Evolutionary conservation across 1,139 yeast genomes (phyloP).

Genomic region (Candida sojae): DNA sequence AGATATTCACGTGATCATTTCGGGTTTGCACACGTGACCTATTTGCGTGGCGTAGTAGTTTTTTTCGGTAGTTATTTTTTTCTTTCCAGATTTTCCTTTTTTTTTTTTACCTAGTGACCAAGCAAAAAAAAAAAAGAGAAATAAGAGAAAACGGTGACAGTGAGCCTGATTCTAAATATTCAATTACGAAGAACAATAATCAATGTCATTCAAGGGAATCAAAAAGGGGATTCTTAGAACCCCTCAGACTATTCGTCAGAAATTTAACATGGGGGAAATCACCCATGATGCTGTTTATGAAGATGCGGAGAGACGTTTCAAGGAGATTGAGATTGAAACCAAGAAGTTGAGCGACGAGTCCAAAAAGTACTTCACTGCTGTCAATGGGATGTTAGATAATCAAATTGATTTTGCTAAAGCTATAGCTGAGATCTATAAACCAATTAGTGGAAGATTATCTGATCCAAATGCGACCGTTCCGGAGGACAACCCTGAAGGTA

Average conservation of each 20-base stretch:
- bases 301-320: conserved; percentile 95
- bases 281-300: conserved; percentile 86
- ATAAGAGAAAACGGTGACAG: too few species aligned
- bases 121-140: too few species aligned
- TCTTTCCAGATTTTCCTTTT: too few species aligned
- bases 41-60: too few species aligned
- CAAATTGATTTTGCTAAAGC: conserved; percentile 93
- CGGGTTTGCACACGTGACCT: too few species aligned
- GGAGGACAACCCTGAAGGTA: conserved; percentile 96
- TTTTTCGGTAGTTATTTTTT: too few species aligned
- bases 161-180: too few species aligned
- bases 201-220: conserved; percentile 94
- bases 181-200: not conserved
- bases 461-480: conserved; percentile 85
- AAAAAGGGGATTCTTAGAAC: conserved; percentile 87
- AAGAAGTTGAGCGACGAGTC: conserved; percentile 89
- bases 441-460: conserved; percentile 87
- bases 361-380: conserved; percentile 84
- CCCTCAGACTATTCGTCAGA: conserved; percentile 76
- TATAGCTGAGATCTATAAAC: conserved; percentile 94
- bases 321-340: conserved; percentile 86
- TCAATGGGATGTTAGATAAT: conserved; percentile 88
- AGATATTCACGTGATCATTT: too few species aligned
- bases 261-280: conserved; percentile 80
- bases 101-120: too few species aligned